Evolutionary conservation across 768 basidiomycete genomes (phyloP).

Genomic region (Lentinus brumalis): DNA sequence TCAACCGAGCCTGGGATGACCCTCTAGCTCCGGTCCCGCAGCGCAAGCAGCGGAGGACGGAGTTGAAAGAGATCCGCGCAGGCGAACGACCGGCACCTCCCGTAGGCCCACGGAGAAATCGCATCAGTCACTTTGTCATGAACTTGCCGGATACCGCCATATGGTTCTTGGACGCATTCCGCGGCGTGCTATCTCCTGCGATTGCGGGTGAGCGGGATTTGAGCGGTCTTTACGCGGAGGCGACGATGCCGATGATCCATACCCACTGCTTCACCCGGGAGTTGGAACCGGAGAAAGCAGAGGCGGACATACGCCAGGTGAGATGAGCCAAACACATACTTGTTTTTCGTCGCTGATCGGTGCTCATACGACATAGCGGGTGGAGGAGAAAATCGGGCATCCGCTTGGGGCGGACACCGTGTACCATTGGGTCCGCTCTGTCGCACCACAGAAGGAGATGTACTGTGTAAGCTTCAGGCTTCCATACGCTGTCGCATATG

Average conservation of each 20-base stretch:
- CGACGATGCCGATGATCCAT: slow-evolving; percentile 84
- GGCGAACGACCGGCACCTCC: slow-evolving; percentile 14
- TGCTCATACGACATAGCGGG: slow-evolving; percentile 53
- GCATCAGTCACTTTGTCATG: slow-evolving; percentile 92
- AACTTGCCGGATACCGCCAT: slow-evolving; percentile 94
- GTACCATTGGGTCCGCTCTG: slow-evolving; percentile 83
- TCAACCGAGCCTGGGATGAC: slow-evolving; percentile 52
- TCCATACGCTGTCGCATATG: slow-evolving; percentile 46
- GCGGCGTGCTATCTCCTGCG: slow-evolving; percentile 59
- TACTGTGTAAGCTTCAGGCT: slow-evolving; percentile 92
- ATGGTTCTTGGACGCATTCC: slow-evolving; percentile 86
- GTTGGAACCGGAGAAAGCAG: slow-evolving; percentile 63
- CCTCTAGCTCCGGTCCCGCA: slow-evolving; percentile 51
- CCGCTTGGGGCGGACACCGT: slow-evolving; percentile 49
- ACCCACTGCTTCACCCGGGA: slow-evolving; percentile 97
- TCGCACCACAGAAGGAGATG: slow-evolving; percentile 97
- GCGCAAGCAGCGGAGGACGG: slow-evolving; percentile 30
- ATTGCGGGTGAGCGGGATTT: slow-evolving; percentile 45
- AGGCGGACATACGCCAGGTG: slow-evolving; percentile 81
- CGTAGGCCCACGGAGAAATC: slow-evolving; percentile 42
- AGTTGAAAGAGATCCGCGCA: slow-evolving; percentile 47
- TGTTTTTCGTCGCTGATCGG: slow-evolving; percentile 14
- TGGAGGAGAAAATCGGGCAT: slow-evolving; percentile 64
- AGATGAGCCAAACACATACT: slow-evolving; percentile 2
- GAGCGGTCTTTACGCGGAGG: slow-evolving; percentile 43